Conservation (phyloP, 345 rosid species). For the Orychophragmus violaceus region DNA sequence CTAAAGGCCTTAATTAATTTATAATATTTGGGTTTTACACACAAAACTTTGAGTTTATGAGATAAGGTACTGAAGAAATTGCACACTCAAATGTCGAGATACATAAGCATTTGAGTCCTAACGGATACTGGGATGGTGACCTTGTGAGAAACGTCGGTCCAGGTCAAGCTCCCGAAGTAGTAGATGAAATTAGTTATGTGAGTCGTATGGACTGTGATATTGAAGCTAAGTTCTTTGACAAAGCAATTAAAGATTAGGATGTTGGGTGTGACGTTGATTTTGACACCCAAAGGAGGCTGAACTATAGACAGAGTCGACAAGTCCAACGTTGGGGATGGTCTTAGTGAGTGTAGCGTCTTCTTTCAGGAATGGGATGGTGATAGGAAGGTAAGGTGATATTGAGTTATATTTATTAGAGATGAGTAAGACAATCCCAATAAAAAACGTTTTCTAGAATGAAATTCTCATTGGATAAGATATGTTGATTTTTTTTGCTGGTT, state of each 20-base stretch:
- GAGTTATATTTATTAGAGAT: no score
- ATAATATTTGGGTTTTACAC: not conserved
- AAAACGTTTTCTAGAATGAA: no score
- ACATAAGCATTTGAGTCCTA: not conserved
- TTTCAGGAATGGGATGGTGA: conserved; percentile 21
- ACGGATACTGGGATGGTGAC: not conserved
- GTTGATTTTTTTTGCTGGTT: no score
- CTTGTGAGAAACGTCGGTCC: conserved; percentile 20
- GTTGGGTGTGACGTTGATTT: conserved; percentile 24
- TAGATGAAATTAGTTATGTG: conserved; percentile 33
- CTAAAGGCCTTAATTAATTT: no score
- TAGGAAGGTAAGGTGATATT: conserved; percentile 42
- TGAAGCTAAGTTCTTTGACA: conserved; percentile 24
- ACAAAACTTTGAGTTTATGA: not conserved
- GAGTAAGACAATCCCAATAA: no score
- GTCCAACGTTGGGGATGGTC: conserved; percentile 42
- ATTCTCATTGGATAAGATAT: no score
- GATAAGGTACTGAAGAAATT: not conserved
- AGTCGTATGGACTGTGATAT: conserved; percentile 15
- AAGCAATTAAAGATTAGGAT: conserved; percentile 16
- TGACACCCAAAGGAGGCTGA: conserved; percentile 30
- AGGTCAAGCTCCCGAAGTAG: conserved; percentile 40
- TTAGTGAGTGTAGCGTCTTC: conserved; percentile 14
- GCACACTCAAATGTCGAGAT: not conserved
- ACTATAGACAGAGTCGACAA: conserved; percentile 25